A percentile compares a stretch with the other conserved stretches of the same genome.
These are phyloP conservation scores for Talaromyces borbonicus DNA, from an alignment of 495 filamentous ascomycete genomes.

Conservation along the genomic window DNA sequence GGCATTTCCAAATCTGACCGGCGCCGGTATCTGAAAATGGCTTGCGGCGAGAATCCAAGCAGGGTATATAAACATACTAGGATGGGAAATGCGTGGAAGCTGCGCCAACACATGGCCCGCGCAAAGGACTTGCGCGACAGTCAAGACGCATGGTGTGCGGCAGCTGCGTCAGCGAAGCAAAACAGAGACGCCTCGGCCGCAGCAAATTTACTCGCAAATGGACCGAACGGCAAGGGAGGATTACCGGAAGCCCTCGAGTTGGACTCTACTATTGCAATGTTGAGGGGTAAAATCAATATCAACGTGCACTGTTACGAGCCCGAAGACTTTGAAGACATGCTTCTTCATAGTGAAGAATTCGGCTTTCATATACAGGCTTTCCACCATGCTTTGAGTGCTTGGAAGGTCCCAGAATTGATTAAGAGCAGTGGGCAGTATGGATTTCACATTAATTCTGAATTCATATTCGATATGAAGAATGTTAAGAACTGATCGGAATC, in stretches of 20 bases:
- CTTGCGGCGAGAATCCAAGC: conserved; percentile 56
- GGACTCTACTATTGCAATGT: conserved; percentile 47
- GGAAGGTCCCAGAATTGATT: conserved; percentile 47
- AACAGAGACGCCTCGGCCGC: conserved; percentile 13
- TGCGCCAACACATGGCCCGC: conserved; percentile 51
- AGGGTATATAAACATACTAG: conserved; percentile 21
- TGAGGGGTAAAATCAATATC: conserved; percentile 50
- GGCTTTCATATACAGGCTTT: conserved; percentile 50
- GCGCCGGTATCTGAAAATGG: conserved; percentile 59
- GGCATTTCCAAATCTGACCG: conserved; percentile 26
- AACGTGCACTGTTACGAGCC: conserved; percentile 62
- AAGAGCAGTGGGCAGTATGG: conserved; percentile 23
- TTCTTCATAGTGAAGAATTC: conserved; percentile 56
- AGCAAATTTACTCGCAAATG: conserved; percentile 9
- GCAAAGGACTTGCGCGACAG: conserved; percentile 38
- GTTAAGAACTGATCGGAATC: neutral
- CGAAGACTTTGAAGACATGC: conserved; percentile 52
- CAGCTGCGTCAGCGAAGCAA: conserved; percentile 30
- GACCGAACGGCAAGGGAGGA: conserved; percentile 7
- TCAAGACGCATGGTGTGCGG: conserved; percentile 51
- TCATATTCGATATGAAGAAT: neutral
- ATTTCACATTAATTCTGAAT: neutral
- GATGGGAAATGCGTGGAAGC: conserved; percentile 53
- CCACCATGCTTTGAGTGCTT: conserved; percentile 56
- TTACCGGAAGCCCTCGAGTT: conserved; percentile 45